Conservation (phyloP, 108 stramenopile species). For the Fragilariopsis cylindrus region DNA sequence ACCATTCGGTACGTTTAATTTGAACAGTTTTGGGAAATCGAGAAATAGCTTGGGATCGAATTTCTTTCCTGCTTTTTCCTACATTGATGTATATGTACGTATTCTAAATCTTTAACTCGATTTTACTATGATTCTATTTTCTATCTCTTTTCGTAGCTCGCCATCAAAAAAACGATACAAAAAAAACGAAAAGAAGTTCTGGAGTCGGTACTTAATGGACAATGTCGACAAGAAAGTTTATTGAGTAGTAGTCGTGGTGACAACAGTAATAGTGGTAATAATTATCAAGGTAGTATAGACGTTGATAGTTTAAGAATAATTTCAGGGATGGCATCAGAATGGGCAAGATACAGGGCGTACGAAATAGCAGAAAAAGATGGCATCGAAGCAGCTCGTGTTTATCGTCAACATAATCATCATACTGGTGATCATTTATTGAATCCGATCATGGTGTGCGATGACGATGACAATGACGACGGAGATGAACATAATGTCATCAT, state of each 20-base stretch:
- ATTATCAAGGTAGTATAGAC: constrained; percentile 2
- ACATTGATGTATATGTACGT: not conserved
- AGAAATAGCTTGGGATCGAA: not conserved
- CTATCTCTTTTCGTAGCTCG: not conserved
- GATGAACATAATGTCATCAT: too few species aligned
- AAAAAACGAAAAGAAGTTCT: constrained; percentile 28
- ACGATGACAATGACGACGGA: not conserved
- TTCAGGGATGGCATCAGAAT: constrained; percentile 15
- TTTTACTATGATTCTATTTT: constrained; percentile 2
- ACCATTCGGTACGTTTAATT: constrained; percentile 17
- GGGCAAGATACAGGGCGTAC: constrained; percentile 22
- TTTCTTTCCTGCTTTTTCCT: not conserved
- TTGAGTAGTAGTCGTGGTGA: too few species aligned
- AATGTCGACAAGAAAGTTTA: not conserved
- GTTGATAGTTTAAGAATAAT: constrained; percentile 14
- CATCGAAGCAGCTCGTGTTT: not conserved
- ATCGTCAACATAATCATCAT: not conserved
- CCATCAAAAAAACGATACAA: constrained; percentile 13
- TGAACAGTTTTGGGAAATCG: not conserved
- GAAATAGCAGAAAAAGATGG: constrained; percentile 29
- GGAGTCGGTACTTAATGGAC: constrained; percentile 23
- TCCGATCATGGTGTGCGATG: not conserved
- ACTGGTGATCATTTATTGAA: too few species aligned
- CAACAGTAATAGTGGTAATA: not conserved
- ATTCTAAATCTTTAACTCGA: not conserved